Base-by-base conservation (phyloP, 257 asterid species). In the Forsythia viridissima region DNA sequence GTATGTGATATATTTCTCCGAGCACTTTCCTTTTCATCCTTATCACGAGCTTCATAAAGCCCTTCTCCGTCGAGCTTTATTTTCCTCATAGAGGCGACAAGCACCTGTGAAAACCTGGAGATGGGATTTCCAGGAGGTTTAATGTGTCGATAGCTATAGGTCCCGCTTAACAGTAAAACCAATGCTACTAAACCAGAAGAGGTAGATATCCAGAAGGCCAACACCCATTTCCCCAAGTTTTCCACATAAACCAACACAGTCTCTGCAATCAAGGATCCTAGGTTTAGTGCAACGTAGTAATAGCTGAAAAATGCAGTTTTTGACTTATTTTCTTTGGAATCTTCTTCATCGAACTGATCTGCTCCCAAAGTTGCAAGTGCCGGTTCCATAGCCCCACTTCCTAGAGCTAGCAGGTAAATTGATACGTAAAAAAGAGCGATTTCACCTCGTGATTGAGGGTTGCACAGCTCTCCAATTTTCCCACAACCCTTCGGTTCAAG, bases 311-410 rank as follows among this genome's bases (percentile, higher is more conserved):
- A 92, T 1, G 88, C 75, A 6, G 86, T 77, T 83, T 91, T 91
- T 10, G 97, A 89, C 39, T 85, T 85, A 7, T 78, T 91, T 85
- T 90, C 97, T 70, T 90, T 74, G 4, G 86, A 51, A 76, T 90
- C 97, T 59, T 89, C 97, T 81, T 90, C 97, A 15, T 93, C 97
- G 43, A 92, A 92, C 61, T 91, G 97, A 71, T 93, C 97, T 13
- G 97, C 97, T 18, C 97, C 97, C 55, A 93, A 70, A 20, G 97
- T 88, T 3, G 92, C 97, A 11, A 93, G 89, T 76, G 94, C 97
- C 3, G 97, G 97, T 76, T 93, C 97, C 76, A 91, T 93, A 39
- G 97, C 91, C 34, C 97, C 97, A 77, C 97, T 93, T 59, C 97
- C 97, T 7, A 93, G 87, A 65, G 97, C 97, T 52, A 91, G 86